phyloP scores from a whole-genome alignment of 257 asterid genomes.

The Misopates orontium region DNA sequence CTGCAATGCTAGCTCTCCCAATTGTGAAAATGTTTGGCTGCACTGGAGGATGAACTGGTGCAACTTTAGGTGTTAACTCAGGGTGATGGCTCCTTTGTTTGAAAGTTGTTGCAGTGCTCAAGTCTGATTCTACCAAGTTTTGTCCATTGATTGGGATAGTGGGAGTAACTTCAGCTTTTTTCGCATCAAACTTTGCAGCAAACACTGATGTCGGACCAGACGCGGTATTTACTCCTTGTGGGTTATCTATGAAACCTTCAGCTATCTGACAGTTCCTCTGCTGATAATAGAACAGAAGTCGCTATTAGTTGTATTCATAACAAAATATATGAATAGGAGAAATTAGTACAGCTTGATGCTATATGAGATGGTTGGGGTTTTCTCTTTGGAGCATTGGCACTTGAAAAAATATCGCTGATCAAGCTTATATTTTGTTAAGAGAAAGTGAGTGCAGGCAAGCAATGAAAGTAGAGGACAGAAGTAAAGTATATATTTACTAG shows the following conservation, averaged over 20 bases:
- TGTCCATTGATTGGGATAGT: conserved; percentile 55
- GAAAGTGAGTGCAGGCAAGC: no score
- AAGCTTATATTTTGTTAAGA: no score
- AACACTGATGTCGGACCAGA: conserved; percentile 50
- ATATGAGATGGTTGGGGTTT: neutral
- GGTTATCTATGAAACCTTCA: conserved; percentile 58
- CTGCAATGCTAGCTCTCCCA: conserved; percentile 41
- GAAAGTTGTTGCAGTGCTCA: conserved; percentile 50
- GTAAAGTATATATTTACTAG: no score
- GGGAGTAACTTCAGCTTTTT: conserved; percentile 42
- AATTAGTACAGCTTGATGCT: neutral
- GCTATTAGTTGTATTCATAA: conserved; percentile 1
- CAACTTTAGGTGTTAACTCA: conserved; percentile 43
- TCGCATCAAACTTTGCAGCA: conserved; percentile 57
- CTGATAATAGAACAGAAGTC: conserved; percentile 20
- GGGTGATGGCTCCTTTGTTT: conserved; percentile 49
- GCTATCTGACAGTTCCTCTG: conserved; percentile 56
- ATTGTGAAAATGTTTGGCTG: conserved; percentile 41
- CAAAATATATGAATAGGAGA: neutral
- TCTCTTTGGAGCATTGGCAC: no score
- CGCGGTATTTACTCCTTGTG: conserved; percentile 45
- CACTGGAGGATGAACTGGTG: conserved; percentile 33
- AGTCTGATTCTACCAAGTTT: conserved; percentile 59
- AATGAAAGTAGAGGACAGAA: no score
- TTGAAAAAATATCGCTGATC: no score